Base-by-base conservation (phyloP, 179 eudicot genomes). In the Amaranthus tricolor region DNA sequence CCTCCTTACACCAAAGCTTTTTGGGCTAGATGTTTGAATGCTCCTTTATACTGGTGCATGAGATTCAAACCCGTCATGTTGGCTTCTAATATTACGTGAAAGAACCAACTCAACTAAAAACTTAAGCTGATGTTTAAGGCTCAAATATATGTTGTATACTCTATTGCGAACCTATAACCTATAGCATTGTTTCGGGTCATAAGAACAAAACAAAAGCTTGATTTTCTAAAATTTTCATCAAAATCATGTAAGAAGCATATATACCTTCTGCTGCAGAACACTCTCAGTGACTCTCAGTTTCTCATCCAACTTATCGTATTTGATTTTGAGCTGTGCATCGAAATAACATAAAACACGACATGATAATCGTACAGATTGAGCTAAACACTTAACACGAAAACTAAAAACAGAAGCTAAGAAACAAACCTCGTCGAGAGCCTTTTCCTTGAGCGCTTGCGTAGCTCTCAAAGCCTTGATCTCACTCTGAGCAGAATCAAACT, bases 351-450 rank as follows among this genome's bases (percentile, higher is more conserved):
- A 31, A 63, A 12, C 14, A 49, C 6, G 59, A 16, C 21, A 51
- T 7, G 49, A 44, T 54, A 69, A 63, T 65, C 17, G 60, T 14
- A 20, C 50, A 66, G 40, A 44, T 20, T 67, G 62, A 65, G 20
- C 20, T 43, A 53, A 77, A 55, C 9, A 59, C 40, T 56, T 19
- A 21, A n/a, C 6, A 17, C 54, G 44, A 47, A 17, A 19, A 17
- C 57, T 16, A 15, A 68, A 63, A 40, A 5, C 11, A 24, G 7
- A 13, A 31, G 7, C 6, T 9, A 52, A 55, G 24, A 50, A 20
- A 69, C 3, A 17, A 86, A 96, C 99, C 98, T 96, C 90, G 61
- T 84, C 90, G 14, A 96, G 72, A 65, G 98, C 97, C 82, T 91
- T 96, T 68, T 87, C 91, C 84, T 91, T 89, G 58, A 81, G 83